phyloP scores from a whole-genome alignment of 1,139 yeast species.

The Pneumocystis sp. region DNA sequence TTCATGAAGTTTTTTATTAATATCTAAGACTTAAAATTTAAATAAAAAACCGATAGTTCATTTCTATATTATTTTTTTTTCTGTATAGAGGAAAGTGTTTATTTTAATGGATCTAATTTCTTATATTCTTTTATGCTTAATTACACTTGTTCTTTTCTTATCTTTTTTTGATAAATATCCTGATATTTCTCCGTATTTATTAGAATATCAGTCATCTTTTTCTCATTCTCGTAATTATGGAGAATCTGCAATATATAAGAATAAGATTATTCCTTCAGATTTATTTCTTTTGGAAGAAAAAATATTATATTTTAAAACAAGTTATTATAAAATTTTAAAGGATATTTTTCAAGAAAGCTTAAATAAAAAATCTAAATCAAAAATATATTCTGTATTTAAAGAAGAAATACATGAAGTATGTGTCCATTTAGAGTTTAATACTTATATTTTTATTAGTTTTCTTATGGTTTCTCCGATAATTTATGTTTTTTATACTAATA shows the following conservation, averaged over 20 bases:
- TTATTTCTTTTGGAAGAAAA: neutral
- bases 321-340: neutral
- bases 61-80: neutral
- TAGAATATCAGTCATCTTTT: neutral
- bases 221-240: neutral
- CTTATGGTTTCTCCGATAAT: neutral
- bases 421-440: neutral
- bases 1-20: neutral
- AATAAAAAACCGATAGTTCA: too few species aligned
- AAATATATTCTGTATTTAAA: neutral
- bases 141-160: neutral
- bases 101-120: neutral
- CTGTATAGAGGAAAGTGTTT: neutral
- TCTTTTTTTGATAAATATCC: neutral
- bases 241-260: neutral
- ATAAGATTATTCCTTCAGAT: neutral
- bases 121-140: neutral
- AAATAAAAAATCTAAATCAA: neutral
- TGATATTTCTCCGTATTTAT: neutral
- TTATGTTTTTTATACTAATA: too few species aligned
- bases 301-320: neutral
- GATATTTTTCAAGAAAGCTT: neutral
- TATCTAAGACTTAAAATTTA: too few species aligned
- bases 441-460: neutral
- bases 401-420: neutral